These are phyloP conservation scores for Thinopyrum elongatum DNA, from an alignment of 176 grass and related monocot species.

Conservation along the genomic window DNA sequence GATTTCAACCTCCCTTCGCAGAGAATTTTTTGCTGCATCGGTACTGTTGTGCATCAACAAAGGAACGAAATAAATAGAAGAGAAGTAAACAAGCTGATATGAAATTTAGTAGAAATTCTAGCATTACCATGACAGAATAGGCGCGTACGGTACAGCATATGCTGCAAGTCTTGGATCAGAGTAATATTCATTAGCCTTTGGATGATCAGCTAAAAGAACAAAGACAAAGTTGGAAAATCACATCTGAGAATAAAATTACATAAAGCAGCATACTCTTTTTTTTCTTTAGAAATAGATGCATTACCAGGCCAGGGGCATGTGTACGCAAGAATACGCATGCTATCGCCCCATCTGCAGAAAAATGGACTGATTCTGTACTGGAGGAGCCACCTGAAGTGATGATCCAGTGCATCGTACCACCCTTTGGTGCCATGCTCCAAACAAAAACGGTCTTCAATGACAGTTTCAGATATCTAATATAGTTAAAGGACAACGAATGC, in stretches of 20 bases:
- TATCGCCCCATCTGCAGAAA: conserved; percentile 99
- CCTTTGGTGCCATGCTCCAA: conserved; percentile 87
- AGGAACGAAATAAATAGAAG: conserved; percentile 21
- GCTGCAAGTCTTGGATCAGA: conserved; percentile 96
- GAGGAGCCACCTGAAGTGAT: conserved; percentile 93
- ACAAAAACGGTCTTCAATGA: conserved; percentile 96
- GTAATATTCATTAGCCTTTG: conserved; percentile 88
- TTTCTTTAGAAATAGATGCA: not conserved
- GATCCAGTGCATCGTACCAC: conserved; percentile 87
- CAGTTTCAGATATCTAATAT: conserved; percentile 89
- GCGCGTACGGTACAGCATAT: conserved; percentile 95
- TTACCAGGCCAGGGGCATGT: conserved; percentile 98
- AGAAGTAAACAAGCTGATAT: conserved; percentile 18
- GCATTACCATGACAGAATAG: conserved; percentile 84
- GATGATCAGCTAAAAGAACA: conserved; percentile 80
- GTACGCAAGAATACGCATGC: conserved; percentile 94
- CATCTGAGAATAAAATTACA: conserved; percentile 14
- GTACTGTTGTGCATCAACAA: conserved; percentile 48
- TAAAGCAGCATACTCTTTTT: conserved; percentile 27
- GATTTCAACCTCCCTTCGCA: conserved; percentile 78
- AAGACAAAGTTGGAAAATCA: conserved; percentile 28
- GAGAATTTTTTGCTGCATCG: conserved; percentile 75
- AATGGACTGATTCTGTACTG: conserved; percentile 95
- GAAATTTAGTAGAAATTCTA: conserved; percentile 21
- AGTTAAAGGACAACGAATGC: conserved; percentile 49